These are phyloP conservation scores for Coleophoma crateriformis DNA, from an alignment of 2,329 filamentous ascomycete species.

Conservation along the genomic window DNA sequence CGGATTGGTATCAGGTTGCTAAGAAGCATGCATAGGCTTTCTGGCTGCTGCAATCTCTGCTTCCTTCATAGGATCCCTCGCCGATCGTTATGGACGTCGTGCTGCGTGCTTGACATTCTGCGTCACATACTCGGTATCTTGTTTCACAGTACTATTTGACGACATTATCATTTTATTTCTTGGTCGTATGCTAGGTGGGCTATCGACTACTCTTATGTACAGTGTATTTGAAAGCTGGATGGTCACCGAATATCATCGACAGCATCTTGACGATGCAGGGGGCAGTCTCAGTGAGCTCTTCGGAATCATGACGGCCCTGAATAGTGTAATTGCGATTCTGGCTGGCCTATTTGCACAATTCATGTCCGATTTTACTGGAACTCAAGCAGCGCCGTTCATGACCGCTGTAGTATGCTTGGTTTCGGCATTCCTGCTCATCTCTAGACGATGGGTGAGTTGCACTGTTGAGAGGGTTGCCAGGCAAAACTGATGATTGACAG, in stretches of 20 bases:
- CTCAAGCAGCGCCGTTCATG: conserved; percentile 46
- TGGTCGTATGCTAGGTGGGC: conserved; percentile 47
- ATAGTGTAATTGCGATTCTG: conserved; percentile 46
- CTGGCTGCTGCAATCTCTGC: conserved; percentile 18
- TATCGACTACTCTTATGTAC: conserved; percentile 52
- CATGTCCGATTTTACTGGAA: conserved; percentile 38
- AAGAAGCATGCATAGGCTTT: conserved; percentile 8
- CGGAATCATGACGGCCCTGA: conserved; percentile 43
- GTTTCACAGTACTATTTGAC: conserved; percentile 41
- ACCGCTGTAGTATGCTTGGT: conserved; percentile 33
- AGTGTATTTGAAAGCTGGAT: conserved; percentile 59
- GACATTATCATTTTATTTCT: conserved; percentile 37
- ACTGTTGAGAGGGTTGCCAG: not conserved
- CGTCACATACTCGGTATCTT: conserved; percentile 43
- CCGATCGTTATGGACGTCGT: conserved; percentile 29
- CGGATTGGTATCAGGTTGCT: not conserved
- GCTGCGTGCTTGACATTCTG: conserved; percentile 49
- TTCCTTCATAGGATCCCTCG: conserved; percentile 17
- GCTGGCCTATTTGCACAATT: conserved; percentile 44
- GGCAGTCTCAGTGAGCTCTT: conserved; percentile 43
- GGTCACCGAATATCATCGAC: conserved; percentile 47
- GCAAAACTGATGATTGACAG: conserved; percentile 18
- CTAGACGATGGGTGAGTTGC: conserved; percentile 38
- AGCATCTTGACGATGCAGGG: conserved; percentile 32
- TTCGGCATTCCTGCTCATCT: conserved; percentile 37